Evolutionary conservation across 768 basidiomycete genomes (phyloP).

Genomic region (Cystofilobasidium macerans): DNA sequence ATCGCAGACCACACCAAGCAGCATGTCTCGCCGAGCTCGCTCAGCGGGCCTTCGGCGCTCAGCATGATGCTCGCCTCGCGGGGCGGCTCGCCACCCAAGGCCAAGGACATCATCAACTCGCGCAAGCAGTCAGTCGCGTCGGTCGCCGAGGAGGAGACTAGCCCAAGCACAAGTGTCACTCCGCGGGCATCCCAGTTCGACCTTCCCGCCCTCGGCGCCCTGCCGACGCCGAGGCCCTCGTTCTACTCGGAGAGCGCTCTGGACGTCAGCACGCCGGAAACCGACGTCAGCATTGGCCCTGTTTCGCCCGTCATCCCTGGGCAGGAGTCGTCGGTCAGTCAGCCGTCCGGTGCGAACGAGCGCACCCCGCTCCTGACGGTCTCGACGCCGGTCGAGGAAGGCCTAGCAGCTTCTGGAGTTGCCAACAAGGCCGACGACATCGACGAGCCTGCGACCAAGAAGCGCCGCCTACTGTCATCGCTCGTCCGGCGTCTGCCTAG

Average conservation of each 20-base stretch:
- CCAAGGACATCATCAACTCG: not conserved
- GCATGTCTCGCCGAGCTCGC: not conserved
- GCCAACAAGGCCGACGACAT: not conserved
- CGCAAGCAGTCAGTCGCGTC: not conserved
- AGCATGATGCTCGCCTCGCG: constrained; percentile 13
- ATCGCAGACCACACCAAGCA: not conserved
- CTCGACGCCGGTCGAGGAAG: not conserved
- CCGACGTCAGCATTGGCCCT: not conserved
- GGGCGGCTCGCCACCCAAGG: not conserved
- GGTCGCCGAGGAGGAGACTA: not conserved
- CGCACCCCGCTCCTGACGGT: constrained; percentile 11
- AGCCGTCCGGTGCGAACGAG: constrained; percentile 6
- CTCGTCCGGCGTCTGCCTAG: not conserved
- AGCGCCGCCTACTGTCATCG: not conserved
- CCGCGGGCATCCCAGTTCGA: not conserved
- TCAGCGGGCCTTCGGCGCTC: constrained; percentile 13
- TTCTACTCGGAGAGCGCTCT: not conserved
- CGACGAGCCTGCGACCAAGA: not conserved
- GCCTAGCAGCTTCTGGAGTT: too few species aligned
- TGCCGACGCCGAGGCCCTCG: not conserved
- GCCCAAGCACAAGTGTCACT: not conserved
- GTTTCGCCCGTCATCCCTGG: constrained; percentile 7
- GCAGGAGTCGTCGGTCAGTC: too few species aligned
- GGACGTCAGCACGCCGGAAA: not conserved
- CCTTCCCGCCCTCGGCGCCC: not conserved